Evolutionary conservation across 169 alveolate species (phyloP).

Genomic region (Cryptosporidium parvum): DNA sequence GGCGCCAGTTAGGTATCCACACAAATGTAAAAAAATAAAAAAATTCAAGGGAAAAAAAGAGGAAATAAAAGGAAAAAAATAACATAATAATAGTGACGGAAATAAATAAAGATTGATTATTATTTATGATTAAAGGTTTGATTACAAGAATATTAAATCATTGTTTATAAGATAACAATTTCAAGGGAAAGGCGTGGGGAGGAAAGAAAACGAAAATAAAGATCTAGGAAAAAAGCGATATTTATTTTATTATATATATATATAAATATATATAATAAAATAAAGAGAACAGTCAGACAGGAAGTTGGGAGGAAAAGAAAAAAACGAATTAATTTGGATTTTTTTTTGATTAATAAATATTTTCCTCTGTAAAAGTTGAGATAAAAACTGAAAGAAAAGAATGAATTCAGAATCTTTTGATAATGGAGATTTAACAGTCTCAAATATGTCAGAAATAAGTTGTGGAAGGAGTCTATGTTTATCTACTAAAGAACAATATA

Average conservation of each 20-base stretch:
- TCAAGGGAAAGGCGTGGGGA: conserved; percentile 1
- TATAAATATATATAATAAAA: neutral
- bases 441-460: conserved; percentile 58
- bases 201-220: neutral
- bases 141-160: too few relatives aligned
- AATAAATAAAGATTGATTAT: neutral
- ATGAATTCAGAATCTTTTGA: conserved; percentile 6
- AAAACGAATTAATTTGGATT: neutral
- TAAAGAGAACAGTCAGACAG: too few relatives aligned
- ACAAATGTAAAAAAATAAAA: conserved; percentile 18
- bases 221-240: neutral
- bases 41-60: neutral
- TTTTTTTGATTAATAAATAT: neutral
- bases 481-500: conserved; percentile 46
- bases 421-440: conserved; percentile 11
- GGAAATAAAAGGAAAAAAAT: neutral
- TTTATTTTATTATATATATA: too few relatives aligned
- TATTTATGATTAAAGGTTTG: neutral
- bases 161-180: too few relatives aligned
- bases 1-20: conserved; percentile 68
- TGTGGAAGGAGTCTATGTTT: conserved; percentile 49
- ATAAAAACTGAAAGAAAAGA: neutral
- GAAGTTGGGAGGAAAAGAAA: neutral
- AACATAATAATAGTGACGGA: neutral
- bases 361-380: neutral